phyloP scores from a whole-genome alignment of 176 grass and related monocot species.

The Musa schizocarpa region DNA sequence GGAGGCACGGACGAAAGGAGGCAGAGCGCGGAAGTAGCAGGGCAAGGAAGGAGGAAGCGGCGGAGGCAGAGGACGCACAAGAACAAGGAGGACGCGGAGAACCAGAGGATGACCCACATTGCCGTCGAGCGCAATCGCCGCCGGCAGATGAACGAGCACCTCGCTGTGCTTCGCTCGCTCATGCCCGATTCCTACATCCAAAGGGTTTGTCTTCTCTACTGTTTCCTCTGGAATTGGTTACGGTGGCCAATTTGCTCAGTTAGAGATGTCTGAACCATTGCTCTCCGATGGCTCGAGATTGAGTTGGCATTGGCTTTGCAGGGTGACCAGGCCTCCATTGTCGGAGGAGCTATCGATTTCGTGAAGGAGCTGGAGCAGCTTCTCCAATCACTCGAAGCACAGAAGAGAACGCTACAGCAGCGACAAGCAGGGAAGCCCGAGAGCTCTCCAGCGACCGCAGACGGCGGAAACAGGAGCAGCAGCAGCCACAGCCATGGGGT shows the following conservation, averaged over 20 bases:
- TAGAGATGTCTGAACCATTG: not conserved
- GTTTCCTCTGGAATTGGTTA: not conserved
- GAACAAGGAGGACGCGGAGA: slow-evolving; percentile 23
- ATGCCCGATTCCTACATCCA: slow-evolving; percentile 26
- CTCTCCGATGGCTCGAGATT: no score
- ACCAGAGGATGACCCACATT: slow-evolving; percentile 31
- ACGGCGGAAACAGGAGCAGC: slow-evolving; percentile 25
- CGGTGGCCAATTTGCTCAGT: not conserved
- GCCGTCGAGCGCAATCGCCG: slow-evolving; percentile 31
- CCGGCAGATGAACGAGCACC: slow-evolving; percentile 27
- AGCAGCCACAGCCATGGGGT: not conserved
- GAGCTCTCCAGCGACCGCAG: slow-evolving; percentile 25
- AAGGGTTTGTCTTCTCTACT: slow-evolving; percentile 1
- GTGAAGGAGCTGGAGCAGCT: slow-evolving; percentile 89
- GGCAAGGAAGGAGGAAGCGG: slow-evolving; percentile 6
- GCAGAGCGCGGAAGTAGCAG: no score
- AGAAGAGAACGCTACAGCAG: slow-evolving; percentile 43
- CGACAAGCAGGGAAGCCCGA: not conserved
- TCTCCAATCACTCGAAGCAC: slow-evolving; percentile 69
- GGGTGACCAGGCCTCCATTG: slow-evolving; percentile 92
- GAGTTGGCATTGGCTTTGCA: slow-evolving; percentile 10
- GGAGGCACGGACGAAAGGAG: not conserved
- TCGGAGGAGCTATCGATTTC: slow-evolving; percentile 92
- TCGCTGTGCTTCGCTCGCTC: slow-evolving; percentile 20
- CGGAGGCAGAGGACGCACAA: slow-evolving; percentile 9